Evolutionary conservation across 1,284 basidiomycete species (phyloP).

Genomic region (Cutaneotrichosporon cavernicola): DNA sequence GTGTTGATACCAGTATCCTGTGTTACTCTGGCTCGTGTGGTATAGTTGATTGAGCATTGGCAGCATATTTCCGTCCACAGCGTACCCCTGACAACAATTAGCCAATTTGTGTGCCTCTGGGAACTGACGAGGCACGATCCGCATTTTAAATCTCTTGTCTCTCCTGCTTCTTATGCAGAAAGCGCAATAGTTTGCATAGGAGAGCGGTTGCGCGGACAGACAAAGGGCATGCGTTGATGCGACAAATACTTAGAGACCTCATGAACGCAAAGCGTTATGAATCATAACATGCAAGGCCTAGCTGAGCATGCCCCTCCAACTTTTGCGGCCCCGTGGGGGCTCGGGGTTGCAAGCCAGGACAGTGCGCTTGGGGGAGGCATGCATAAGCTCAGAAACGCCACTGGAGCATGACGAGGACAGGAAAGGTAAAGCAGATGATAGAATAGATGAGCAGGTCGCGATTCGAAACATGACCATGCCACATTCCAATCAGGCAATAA

Average conservation of each 20-base stretch:
- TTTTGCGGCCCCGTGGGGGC: background rate
- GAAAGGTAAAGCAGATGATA: background rate
- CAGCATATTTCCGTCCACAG: too few relatives aligned
- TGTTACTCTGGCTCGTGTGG: too few relatives aligned
- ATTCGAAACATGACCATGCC: background rate
- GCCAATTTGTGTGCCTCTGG: too few relatives aligned
- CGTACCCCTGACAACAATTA: too few relatives aligned
- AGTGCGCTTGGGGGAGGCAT: background rate
- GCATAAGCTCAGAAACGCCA: too few relatives aligned
- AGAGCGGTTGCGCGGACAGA: background rate
- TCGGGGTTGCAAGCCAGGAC: background rate
- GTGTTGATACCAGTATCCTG: too few relatives aligned
- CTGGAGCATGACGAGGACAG: background rate
- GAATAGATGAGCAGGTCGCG: background rate
- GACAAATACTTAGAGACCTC: background rate
- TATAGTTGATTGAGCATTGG: too few relatives aligned
- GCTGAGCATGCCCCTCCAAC: background rate
- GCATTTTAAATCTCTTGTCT: too few relatives aligned
- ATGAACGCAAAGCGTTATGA: background rate
- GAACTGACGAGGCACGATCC: too few relatives aligned
- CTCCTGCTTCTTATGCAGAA: too few relatives aligned
- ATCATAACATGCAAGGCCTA: slow-evolving; percentile 2
- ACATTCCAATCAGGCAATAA: background rate
- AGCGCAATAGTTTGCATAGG: background rate
- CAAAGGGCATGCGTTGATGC: slow-evolving; percentile 2